Evolutionary conservation across 2,329 filamentous ascomycete species (phyloP), one percentile per base, ranked within the genome.

Genomic region (Fusarium udum): DNA sequence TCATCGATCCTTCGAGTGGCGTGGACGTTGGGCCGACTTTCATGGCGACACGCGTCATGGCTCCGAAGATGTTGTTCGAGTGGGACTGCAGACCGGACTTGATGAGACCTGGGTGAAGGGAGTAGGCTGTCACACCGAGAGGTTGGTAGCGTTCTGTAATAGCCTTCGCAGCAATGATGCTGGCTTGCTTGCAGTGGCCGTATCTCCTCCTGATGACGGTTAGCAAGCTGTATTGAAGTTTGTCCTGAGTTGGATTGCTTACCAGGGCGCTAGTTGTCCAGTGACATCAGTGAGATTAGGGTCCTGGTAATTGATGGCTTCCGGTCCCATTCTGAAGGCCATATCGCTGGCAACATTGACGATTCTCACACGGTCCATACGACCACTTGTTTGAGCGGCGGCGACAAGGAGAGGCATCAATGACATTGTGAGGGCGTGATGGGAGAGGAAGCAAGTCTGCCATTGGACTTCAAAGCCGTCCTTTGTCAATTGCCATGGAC

Each of bases 291-390:
- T 68, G 53, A 79, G 70, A 26, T 78, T 79, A 3, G 74, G 61
- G 12, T 79, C 75, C 1, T 75, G 72, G 7, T 75, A 72, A 6
- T 76, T 63, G 32, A 79, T 78, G 4, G 39, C 36, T 1, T 76
- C 70, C 0, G 76, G 74, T 0, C 75, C 76, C 43, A 72, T 52
- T 3, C 64, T 66, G 4, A 71, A 31, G 5, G 73, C 70, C 31
- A 65, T 59, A 6, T 79, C 77, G 24, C 77, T 78, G 0, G 75
- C 61, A 3, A 78, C 77, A n/a, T 79, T 79, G 51, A 78, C 55
- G 1, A 79, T 52, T 13, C 77, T 56, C 6, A 74, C 76, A 4
- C 75, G 71, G 10, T 77, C 61, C 60, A 65, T 67, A 14, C 55
- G 39, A 6, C 57, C 57, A 28, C 53, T 59, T 2, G 22, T 24